Evolutionary conservation across 495 filamentous ascomycete species (phyloP).

Genomic region (Echria macrotheca): DNA sequence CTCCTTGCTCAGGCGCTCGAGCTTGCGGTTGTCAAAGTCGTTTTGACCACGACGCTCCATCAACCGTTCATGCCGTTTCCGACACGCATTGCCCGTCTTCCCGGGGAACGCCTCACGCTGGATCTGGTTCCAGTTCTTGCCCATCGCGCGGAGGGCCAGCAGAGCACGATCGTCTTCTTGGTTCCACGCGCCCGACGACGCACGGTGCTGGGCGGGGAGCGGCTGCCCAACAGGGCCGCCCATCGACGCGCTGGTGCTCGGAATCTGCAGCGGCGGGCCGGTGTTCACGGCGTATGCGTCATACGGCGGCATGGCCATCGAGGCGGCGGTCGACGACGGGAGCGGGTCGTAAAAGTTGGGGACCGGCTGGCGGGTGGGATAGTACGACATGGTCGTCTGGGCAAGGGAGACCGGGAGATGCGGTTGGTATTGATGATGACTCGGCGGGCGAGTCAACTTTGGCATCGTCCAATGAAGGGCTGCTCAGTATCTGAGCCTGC

Average conservation of each 20-base stretch:
- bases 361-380: conserved; percentile 20
- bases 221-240: conserved; percentile 25
- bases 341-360: conserved; percentile 26
- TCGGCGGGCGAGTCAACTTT: conserved; percentile 26
- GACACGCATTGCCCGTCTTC: conserved; percentile 74
- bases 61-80: conserved; percentile 69
- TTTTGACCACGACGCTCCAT: conserved; percentile 61
- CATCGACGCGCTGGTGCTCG: conserved; percentile 22
- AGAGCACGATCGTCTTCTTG: conserved; percentile 59
- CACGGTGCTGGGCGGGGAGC: conserved; percentile 39
- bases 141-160: conserved; percentile 54
- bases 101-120: conserved; percentile 60
- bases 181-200: conserved; percentile 57
- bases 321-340: conserved; percentile 17
- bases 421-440: conserved; percentile 27
- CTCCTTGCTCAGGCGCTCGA: conserved; percentile 58
- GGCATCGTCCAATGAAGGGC: conserved; percentile 23
- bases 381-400: conserved; percentile 24
- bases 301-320: conserved; percentile 27
- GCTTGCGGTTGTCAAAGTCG: conserved; percentile 62
- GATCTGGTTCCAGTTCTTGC: conserved; percentile 69
- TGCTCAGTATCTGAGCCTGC: conserved; percentile 4
- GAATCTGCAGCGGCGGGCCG: conserved; percentile 31
- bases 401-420: conserved; percentile 20
- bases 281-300: conserved; percentile 35